Conservation (phyloP, 2,329 filamentous ascomycete genomes). For the Colletotrichum chrysophilum region DNA sequence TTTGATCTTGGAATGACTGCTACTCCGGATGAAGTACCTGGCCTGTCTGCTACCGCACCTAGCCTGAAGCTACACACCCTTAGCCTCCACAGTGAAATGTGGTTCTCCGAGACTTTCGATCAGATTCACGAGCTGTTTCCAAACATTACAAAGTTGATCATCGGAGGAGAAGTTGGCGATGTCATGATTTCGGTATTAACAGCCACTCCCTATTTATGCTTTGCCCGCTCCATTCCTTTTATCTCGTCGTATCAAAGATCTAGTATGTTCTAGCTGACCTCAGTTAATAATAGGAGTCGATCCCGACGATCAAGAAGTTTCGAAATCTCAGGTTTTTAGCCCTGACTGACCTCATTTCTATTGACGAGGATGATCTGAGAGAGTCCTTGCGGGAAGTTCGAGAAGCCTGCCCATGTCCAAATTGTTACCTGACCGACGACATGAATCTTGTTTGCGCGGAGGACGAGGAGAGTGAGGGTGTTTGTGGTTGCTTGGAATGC, state of each 20-base stretch:
- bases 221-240: no score
- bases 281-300: background rate
- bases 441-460: background rate
- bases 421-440: background rate
- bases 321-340: background rate
- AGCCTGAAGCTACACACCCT: background rate
- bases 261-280: no score
- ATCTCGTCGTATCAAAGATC: no score
- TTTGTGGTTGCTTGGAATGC: rapidly evolving
- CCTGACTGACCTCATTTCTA: rapidly evolving
- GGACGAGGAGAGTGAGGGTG: no score
- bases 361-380: rapidly evolving
- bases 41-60: background rate
- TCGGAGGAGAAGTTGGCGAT: no score
- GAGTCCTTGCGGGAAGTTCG: rapidly evolving
- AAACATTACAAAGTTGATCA: no score
- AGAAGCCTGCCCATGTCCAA: no score
- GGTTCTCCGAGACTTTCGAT: no score
- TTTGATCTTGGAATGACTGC: background rate
- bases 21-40: no score
- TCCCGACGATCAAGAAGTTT: background rate
- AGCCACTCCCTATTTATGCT: no score
- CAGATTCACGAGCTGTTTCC: no score
- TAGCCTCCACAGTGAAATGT: background rate
- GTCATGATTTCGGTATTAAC: no score